Base-by-base conservation (phyloP, 129 eudicot species). In the Solidago caesia region DNA sequence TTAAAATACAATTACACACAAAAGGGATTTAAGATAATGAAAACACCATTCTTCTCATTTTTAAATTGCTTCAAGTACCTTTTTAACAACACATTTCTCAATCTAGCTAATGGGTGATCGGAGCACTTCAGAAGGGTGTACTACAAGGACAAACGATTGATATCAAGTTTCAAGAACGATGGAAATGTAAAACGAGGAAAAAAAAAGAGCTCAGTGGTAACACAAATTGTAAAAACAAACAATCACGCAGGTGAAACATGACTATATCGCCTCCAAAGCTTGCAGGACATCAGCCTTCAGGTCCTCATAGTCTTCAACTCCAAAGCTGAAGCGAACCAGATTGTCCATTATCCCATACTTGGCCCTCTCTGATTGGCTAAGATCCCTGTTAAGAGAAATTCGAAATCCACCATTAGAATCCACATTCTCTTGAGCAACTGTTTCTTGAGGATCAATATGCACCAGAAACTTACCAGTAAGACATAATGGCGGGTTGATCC, bases 401-500 rank as follows among this genome's bases (percentile, higher is more conserved):
- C 47, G 77, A 15, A 60, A 14, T 10, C 43, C 15, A 47, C 46
- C 7, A 16, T 71, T 15, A 60, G 10, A 59, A 21, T 15, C 53
- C 46, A 45, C 16, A 7, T 39, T 6, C 27, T 9, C 2, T 8
- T 71, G 0, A 39, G 10, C 8, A 42, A 71, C 13, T 12, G 44
- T 25, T 12, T 33, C 39, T 10, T 7, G 44, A 44, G 52, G 64
- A 56, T 57, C n/a, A 43, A 46, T 73, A 45, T 60, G 57, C 39
- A 45, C 29, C 4, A 10, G 27, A 60, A 71, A 41, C 82, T 29
- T 75, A 93, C 98, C 98, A 92, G 79, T 90, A 92, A 75, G 98
- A 89, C 98, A 92, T 92, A 5, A 92, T 86, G 69, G 98, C 98
- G 8, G 98, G 98, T 72, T 87, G 98, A 85, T 89, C 96, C 63